Evolutionary conservation across 768 basidiomycete species (phyloP), one percentile per base, ranked within the genome.

Genomic region (Coprinellus aureogranulatus): DNA sequence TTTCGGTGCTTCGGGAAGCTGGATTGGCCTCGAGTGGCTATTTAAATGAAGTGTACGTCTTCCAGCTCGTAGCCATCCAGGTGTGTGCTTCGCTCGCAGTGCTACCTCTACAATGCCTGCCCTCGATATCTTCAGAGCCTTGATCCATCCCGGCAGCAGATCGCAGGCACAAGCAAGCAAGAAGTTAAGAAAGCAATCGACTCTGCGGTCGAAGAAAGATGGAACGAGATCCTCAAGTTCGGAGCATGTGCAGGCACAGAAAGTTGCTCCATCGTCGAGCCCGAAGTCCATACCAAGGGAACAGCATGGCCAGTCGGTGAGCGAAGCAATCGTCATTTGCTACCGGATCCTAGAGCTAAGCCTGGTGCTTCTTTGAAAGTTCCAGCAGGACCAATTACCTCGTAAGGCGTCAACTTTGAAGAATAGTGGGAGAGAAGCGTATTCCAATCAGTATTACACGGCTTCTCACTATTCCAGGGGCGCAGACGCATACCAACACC

Each of bases 41-140:
- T 44, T 44, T 44, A 44, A 44, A 44, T 44, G 41, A 10, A 16
- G 8, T 18, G 4, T n/a, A 16, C 18, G 18, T n/a, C 41, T 44
- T 22, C 20, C 20, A 44, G 6, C 16, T 44, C 41, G 41, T 8
- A n/a, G 16, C 20, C 41, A 44, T 22, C 20, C 16, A 16, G 41
- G 41, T 44, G 8, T n/a, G 18, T 44, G 34, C 8, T 34, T 34
- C 34, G 34, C 34, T 34, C 34, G 34, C 34, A 14, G 34, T 34
- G 14, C 34, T 6, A 34, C 34, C 34, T n/a, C 27, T 31, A 51
- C 18, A 11, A 51, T 51, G 49, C 49, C 49, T 28, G 49, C 49
- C 49, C 49, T 51, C 49, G 49, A 51, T 22, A 51, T 51, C 27
- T 20, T 51, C 49, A 51, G 49, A 51, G 49, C 49, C 11, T 51